Evolutionary conservation across 257 asterid species (phyloP).

Genomic region (Jacaranda mimosifolia): DNA sequence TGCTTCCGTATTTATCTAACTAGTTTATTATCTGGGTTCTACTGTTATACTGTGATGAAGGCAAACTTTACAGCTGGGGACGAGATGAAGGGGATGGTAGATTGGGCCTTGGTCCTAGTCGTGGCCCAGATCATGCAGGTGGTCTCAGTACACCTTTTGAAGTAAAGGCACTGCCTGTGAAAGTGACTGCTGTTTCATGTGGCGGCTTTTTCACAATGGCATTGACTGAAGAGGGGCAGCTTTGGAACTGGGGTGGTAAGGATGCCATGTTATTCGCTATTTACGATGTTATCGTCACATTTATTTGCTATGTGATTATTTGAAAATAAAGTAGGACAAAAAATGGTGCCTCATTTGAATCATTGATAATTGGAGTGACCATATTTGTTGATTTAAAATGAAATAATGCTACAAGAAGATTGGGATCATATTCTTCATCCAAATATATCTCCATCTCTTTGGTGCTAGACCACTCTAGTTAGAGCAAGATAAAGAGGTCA

Average conservation of each 20-base stretch:
- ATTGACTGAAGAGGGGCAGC: constrained; percentile 82
- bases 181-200: constrained; percentile 88
- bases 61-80: constrained; percentile 92
- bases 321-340: neutral
- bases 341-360: neutral
- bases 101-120: constrained; percentile 94
- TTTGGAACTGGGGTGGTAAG: constrained; percentile 99
- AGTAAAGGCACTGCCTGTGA: constrained; percentile 75
- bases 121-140: constrained; percentile 94
- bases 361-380: neutral
- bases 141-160: constrained; percentile 86
- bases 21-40: constrained; percentile 29
- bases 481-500: constrained; percentile 3
- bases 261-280: constrained; percentile 13
- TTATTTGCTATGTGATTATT: neutral
- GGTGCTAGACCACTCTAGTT: constrained; percentile 9
- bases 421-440: neutral
- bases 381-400: neutral
- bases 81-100: constrained; percentile 99
- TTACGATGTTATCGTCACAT: neutral
- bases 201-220: constrained; percentile 99
- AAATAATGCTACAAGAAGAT: neutral
- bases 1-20: constrained; percentile 38
- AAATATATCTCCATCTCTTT: neutral
- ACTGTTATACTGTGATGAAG: constrained; percentile 47